Evolutionary conservation across 768 basidiomycete genomes (phyloP).

Genomic region (Mycena venus): DNA sequence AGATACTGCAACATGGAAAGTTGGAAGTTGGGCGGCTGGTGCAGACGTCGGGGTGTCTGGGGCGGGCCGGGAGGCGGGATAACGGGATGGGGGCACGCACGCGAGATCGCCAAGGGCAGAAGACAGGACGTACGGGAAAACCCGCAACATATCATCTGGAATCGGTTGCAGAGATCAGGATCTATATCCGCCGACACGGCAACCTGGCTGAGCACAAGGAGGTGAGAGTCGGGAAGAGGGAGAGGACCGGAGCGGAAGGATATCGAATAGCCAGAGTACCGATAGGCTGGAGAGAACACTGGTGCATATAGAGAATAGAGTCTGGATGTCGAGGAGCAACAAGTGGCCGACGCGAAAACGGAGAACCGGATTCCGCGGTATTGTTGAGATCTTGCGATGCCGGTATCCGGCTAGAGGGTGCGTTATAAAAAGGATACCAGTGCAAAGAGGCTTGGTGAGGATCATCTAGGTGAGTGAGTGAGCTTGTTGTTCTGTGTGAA

Average conservation of each 20-base stretch:
- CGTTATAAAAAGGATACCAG: constrained; percentile 24
- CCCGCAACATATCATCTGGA: constrained; percentile 11
- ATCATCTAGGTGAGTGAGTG: background rate
- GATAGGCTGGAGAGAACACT: constrained; percentile 49
- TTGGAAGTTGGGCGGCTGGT: background rate
- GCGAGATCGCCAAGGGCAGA: constrained; percentile 8
- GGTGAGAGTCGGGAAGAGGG: constrained; percentile 43
- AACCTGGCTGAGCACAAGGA: constrained; percentile 54
- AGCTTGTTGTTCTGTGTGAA: background rate
- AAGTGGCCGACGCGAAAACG: background rate
- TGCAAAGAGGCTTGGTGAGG: background rate
- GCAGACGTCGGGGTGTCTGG: background rate
- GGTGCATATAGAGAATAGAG: constrained; percentile 43
- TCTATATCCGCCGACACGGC: constrained; percentile 64
- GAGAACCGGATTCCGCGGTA: constrained; percentile 24
- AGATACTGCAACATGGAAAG: no score
- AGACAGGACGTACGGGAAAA: background rate
- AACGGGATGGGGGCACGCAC: background rate
- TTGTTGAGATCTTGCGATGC: constrained; percentile 23
- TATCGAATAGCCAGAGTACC: constrained; percentile 54
- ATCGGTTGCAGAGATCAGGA: constrained; percentile 47
- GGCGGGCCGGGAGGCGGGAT: background rate
- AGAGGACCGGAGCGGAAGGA: constrained; percentile 60
- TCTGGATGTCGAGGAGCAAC: background rate
- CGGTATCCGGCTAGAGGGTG: constrained; percentile 8